phyloP scores from a whole-genome alignment of 805 yeast genomes.

The Limtongia smithiae region DNA sequence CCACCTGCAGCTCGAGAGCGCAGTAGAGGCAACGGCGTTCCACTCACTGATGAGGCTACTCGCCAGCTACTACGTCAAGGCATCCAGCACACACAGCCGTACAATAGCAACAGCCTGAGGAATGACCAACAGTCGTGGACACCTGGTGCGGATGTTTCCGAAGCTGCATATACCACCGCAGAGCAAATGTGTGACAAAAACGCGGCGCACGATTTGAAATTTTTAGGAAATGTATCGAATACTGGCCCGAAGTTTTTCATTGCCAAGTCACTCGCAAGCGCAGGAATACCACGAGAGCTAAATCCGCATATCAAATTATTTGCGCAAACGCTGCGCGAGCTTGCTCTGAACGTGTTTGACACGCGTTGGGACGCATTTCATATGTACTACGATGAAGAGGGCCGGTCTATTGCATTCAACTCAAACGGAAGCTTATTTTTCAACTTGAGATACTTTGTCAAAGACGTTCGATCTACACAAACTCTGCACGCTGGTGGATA shows the following conservation, averaged over 20 bases:
- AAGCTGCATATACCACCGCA: slow-evolving; percentile 13
- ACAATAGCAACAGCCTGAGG: slow-evolving; percentile 3
- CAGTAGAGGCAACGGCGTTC: background rate
- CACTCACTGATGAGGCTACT: slow-evolving; percentile 15
- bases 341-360: slow-evolving; percentile 28
- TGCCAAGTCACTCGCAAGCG: slow-evolving; percentile 10
- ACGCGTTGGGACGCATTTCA: slow-evolving; percentile 32
- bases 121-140: slow-evolving; percentile 13
- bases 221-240: slow-evolving; percentile 8
- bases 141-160: slow-evolving; percentile 15
- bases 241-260: slow-evolving; percentile 20
- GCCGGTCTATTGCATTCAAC: slow-evolving; percentile 40
- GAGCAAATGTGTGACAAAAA: slow-evolving; percentile 23
- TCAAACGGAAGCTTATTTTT: slow-evolving; percentile 39
- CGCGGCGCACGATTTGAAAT: slow-evolving; percentile 23
- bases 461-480: slow-evolving; percentile 17
- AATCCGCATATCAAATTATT: slow-evolving; percentile 14
- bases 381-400: slow-evolving; percentile 32
- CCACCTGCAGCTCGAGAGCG: background rate
- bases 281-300: slow-evolving; percentile 10
- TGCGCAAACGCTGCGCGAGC: slow-evolving; percentile 13
- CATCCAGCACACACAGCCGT: slow-evolving; percentile 19
- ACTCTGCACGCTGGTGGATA: slow-evolving; percentile 4
- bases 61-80: slow-evolving; percentile 20
- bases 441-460: slow-evolving; percentile 35